Base-by-base conservation (phyloP, 768 basidiomycete genomes). In the Macrocybe gigantea region DNA sequence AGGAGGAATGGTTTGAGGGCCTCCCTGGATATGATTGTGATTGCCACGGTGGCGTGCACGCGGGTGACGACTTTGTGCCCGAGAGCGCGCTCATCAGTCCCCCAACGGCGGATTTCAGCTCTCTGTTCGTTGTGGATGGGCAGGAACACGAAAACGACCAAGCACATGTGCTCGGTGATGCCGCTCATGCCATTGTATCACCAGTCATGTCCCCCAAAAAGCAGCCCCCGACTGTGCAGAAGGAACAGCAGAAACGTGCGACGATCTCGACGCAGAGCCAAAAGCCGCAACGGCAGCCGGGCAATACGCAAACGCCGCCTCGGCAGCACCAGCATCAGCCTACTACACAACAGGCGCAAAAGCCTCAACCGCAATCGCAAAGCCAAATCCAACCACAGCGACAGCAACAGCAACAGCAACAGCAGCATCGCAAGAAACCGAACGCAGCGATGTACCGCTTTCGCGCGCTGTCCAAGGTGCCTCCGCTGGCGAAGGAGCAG, bases 1-100 rank as follows among this genome's bases (percentile, higher is more conserved):
- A 89, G 55, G 79, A 78, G 5, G 83, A 85, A 44, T 89, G 85
- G 87, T 80, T 84, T 61, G 71, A 69, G 55, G 71, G 70, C 41
- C 55, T 57, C 5, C 22, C 22, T 4, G 22, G 22, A 22, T 22
- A 22, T 22, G 22, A 22, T 22, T 22, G 22, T 22, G 22, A 22
- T 22, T 22, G 22, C 22, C 22, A 22, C 22, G 22, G 22, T 22
- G 22, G 2, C 22, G 22, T 22, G 22, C 22, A 22, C 4, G 22
- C 1, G 22, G 22, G 22, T 22, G 66, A 68, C 30, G 54, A 45
- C 22, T 51, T 48, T 29, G 46, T 13, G 12, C 14, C 10, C 11
- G 46, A 40, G 30, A 48, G 39, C 9, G 60, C 56, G 13, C 44
- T 58, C 35, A 56, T 58, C 38, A 63, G 58, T 44, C 60, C 58